Evolutionary conservation across 1,284 basidiomycete species (phyloP), one percentile per base, ranked within the genome.

Genomic region (Cerrena zonata): DNA sequence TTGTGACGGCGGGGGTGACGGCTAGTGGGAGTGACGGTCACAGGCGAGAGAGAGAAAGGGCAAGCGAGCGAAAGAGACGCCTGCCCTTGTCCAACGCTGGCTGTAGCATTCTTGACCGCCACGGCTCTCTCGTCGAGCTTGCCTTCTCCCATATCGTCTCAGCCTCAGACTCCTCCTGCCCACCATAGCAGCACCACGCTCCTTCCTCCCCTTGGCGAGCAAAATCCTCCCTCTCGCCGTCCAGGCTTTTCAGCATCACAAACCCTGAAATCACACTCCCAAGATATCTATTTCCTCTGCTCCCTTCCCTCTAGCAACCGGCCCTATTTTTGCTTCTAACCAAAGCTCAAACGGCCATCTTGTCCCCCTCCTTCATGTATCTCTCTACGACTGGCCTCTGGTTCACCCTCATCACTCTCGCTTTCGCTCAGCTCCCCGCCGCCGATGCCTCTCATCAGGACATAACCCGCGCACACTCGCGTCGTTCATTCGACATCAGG

Each of bases 401-500:
- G 51, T 49, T 66, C 44, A 51, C 65, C 39, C 40, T 64, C 34
- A 53, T 60, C 47, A 50, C 60, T 27, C 64, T 63, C 47, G 55
- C 65, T 39, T 71, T 70, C 2, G 57, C 63, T 44, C 73, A 72
- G 56, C 39, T 48, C 41, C 68, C 71, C 1, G 69, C 69, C 15
- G 26, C 48, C 19, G 36, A 44, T 24, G 53, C 55, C 13, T 39
- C 48, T 15, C 55, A 54, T 40, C 48, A 49, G 3, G 46, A 51
- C 18, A 39, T 61, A 11, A 47, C 58, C 21, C 56, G 64, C 27
- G 69, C 72, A 3, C 74, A 77, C 67, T 66, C 71, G 12, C 67
- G 76, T 42, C 69, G 73, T 22, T 73, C 74, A 10, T 38, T 69
- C 10, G 15, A 40, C 10, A 40, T 40, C 18, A 7, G 39, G 18